Conservation (phyloP, 805 yeast genomes). For the Starmerella riodocensis region DNA sequence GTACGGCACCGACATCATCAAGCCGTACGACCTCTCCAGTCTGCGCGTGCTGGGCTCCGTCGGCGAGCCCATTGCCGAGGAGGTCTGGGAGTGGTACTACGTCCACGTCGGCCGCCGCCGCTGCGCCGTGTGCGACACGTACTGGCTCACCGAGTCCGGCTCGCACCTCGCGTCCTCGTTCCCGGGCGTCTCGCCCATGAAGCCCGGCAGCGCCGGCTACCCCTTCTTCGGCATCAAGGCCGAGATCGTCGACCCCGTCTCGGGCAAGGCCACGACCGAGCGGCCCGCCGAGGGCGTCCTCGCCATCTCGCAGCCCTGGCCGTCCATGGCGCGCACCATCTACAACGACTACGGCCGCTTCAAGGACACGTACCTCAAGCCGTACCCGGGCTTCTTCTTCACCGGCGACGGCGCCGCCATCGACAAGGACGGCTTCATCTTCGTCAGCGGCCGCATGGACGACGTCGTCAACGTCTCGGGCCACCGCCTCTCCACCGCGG, state of each 20-base stretch:
- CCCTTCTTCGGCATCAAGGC: constrained; percentile 95
- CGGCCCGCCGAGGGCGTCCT: constrained; percentile 94
- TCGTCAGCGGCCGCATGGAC: constrained; percentile 98
- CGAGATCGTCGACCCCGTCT: constrained; percentile 80
- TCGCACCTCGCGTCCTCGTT: constrained; percentile 88
- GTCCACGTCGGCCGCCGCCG: constrained; percentile 79
- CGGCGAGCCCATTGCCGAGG: constrained; percentile 97
- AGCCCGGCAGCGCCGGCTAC: constrained; percentile 93
- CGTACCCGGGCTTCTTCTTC: constrained; percentile 87
- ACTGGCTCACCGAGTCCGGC: constrained; percentile 99
- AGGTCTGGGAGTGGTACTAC: constrained; percentile 97
- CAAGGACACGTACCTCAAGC: constrained; percentile 82
- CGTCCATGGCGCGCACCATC: constrained; percentile 95
- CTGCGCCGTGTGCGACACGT: constrained; percentile 88
- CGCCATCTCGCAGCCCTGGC: constrained; percentile 87
- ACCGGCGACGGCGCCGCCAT: constrained; percentile 99
- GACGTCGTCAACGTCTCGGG: constrained; percentile 97
- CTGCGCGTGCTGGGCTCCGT: constrained; percentile 90
- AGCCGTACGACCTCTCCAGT: constrained; percentile 70
- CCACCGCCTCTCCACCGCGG: constrained; percentile 96
- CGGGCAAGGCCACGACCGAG: constrained; percentile 71
- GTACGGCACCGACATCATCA: constrained; percentile 78
- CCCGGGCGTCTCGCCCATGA: constrained; percentile 88
- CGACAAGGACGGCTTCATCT: constrained; percentile 89
- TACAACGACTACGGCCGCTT: constrained; percentile 77